phyloP scores from a whole-genome alignment of 768 basidiomycete genomes.

The Boletus rufocinnamomeus region DNA sequence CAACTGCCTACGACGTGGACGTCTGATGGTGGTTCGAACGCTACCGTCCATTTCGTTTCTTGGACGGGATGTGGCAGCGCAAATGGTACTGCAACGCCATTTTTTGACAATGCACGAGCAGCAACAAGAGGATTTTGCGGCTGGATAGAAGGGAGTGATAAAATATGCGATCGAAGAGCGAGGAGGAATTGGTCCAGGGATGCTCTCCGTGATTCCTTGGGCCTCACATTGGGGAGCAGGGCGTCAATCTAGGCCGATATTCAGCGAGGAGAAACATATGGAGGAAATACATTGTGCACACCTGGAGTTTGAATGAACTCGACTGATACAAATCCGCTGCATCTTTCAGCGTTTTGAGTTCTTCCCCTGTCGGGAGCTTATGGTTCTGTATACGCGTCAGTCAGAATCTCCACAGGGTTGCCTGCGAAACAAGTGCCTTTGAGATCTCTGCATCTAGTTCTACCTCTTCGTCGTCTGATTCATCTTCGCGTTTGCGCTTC shows the following conservation, averaged over 20 bases:
- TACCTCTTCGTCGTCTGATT: not conserved
- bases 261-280: slow-evolving; percentile 5
- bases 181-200: slow-evolving; percentile 70
- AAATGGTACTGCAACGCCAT: slow-evolving; percentile 66
- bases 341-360: slow-evolving; percentile 71
- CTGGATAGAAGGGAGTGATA: slow-evolving; percentile 54
- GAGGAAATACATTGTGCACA: slow-evolving; percentile 29
- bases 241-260: slow-evolving; percentile 64
- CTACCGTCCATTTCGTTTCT: slow-evolving; percentile 87
- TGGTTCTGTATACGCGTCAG: slow-evolving; percentile 23
- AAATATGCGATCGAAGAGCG: slow-evolving; percentile 64
- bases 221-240: slow-evolving; percentile 72
- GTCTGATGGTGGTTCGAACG: slow-evolving; percentile 75
- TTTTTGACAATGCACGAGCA: slow-evolving; percentile 51
- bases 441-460: slow-evolving; percentile 2
- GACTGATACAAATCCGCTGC: slow-evolving; percentile 75
- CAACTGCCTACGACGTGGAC: slow-evolving; percentile 84
- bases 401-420: not conserved
- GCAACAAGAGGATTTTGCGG: slow-evolving; percentile 71
- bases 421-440: slow-evolving; percentile 20
- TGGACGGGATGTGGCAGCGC: slow-evolving; percentile 68
- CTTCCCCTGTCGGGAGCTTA: slow-evolving; percentile 67
- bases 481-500: slow-evolving; percentile 31
- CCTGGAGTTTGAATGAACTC: slow-evolving; percentile 83
- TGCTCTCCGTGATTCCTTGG: slow-evolving; percentile 53